Percentiles rank a stretch among this genome's conserved stretches.
Conservation (phyloP, 805 yeast genomes). For the Metschnikowia matae region DNA sequence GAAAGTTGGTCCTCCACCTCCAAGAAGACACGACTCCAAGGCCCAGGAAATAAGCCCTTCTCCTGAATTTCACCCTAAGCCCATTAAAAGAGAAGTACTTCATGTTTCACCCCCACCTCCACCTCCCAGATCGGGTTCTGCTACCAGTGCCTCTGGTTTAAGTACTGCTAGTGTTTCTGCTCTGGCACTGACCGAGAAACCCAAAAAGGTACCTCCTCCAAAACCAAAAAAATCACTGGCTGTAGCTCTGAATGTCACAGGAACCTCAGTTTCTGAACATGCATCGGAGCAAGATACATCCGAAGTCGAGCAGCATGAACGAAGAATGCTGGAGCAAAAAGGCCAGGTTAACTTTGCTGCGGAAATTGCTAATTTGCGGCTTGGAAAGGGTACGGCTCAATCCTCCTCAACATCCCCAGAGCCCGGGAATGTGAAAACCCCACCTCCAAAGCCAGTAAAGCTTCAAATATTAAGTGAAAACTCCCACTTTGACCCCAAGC, state of each 20-base stretch:
- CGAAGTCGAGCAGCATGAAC: constrained; percentile 3
- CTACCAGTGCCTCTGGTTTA: neutral
- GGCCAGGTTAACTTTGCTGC: constrained; percentile 24
- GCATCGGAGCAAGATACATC: neutral
- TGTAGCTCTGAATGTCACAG: constrained; percentile 4
- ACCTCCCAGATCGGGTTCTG: constrained; percentile 7
- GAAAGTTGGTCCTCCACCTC: constrained; percentile 46
- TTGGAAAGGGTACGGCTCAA: neutral
- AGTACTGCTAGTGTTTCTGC: neutral
- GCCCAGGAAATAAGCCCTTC: neutral
- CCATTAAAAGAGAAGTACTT: neutral
- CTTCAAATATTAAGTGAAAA: neutral
- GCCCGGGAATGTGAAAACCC: neutral
- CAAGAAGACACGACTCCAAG: constrained; percentile 19
- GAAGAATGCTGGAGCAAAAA: neutral
- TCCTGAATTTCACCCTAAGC: too few species aligned
- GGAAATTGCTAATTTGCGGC: constrained; percentile 21
- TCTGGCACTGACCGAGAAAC: constrained; percentile 1
- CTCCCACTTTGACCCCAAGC: neutral
- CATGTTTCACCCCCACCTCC: constrained; percentile 6
- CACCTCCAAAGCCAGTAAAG: neutral
- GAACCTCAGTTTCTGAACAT: neutral
- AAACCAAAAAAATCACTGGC: constrained; percentile 32
- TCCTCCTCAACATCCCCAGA: neutral
- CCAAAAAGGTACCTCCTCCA: constrained; percentile 39